Percentiles rank a stretch among this genome's conserved stretches.
Conservation (phyloP, 192 early-diverging fungal species). For the Nowakowskiella sp. region DNA sequence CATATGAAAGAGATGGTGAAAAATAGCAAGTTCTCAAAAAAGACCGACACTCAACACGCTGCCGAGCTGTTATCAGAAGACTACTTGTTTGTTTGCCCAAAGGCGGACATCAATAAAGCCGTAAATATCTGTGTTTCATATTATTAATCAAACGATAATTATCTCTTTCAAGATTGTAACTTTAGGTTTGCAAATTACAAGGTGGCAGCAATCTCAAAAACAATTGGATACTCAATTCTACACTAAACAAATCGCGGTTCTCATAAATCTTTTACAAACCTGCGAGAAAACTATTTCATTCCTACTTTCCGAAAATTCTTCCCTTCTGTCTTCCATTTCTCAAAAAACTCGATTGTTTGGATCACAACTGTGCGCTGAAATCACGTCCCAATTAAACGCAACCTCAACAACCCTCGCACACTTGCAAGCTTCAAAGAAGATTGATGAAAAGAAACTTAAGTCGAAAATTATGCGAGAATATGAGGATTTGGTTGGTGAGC, state of each 20-base stretch:
- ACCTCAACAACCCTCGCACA: too few relatives aligned
- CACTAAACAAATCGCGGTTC: too few relatives aligned
- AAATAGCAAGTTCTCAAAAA: constrained; percentile 5
- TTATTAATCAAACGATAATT: constrained; percentile 1
- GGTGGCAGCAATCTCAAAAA: constrained; percentile 36
- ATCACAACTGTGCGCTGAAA: too few relatives aligned
- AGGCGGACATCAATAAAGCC: constrained; percentile 29
- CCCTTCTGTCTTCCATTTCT: too few relatives aligned
- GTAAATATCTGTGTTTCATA: constrained; percentile 12
- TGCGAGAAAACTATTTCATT: too few relatives aligned
- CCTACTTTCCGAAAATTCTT: too few relatives aligned
- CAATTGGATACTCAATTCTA: too few relatives aligned
- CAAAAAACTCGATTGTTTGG: too few relatives aligned
- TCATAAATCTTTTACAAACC: too few relatives aligned
- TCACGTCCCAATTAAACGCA: too few relatives aligned
- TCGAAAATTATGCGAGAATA: constrained; percentile 45
- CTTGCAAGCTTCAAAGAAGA: background rate
- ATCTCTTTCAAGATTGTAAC: constrained; percentile 17
- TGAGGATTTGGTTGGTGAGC: constrained; percentile 45
- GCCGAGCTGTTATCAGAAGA: too few relatives aligned
- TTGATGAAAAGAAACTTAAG: constrained; percentile 40
- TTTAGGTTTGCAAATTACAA: constrained; percentile 30
- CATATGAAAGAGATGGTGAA: constrained; percentile 1
- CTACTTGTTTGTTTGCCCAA: constrained; percentile 38
- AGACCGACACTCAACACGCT: background rate